A percentile compares a stretch with the other conserved stretches of the same genome.
phyloP scores from a whole-genome alignment of 2,329 filamentous ascomycete species.

The Albophoma yamanashiensis region DNA sequence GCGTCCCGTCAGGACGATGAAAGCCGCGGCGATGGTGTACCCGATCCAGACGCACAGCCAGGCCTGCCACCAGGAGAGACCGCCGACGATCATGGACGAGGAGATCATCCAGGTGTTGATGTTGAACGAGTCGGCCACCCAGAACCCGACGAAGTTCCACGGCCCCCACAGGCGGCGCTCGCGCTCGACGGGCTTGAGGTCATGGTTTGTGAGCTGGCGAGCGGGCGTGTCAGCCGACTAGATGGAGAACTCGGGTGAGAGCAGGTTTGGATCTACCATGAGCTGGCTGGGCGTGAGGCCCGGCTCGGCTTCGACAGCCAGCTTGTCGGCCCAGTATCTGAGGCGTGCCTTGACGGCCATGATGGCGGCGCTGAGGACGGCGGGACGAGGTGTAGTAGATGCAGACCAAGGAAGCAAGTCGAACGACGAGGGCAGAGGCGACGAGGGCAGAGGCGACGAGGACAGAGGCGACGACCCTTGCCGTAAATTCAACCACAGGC shows the following conservation, averaged over 20 bases:
- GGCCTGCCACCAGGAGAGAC: slow-evolving; percentile 85
- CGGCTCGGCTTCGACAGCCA: slow-evolving; percentile 65
- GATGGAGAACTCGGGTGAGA: slow-evolving; percentile 6
- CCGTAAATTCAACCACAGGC: neutral
- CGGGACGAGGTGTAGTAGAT: no score
- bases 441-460: neutral
- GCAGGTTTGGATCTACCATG: slow-evolving; percentile 40
- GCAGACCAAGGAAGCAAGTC: neutral
- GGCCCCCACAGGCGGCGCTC: slow-evolving; percentile 72
- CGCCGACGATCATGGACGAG: slow-evolving; percentile 66
- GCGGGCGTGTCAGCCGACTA: neutral
- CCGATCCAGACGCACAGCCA: slow-evolving; percentile 85
- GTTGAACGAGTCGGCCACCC: slow-evolving; percentile 78
- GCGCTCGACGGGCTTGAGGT: slow-evolving; percentile 72
- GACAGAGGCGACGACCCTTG: neutral
- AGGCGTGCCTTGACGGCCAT: slow-evolving; percentile 23
- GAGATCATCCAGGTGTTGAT: slow-evolving; percentile 95
- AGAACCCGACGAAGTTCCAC: slow-evolving; percentile 84
- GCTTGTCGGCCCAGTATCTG: slow-evolving; percentile 40
- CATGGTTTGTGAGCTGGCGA: slow-evolving; percentile 62
- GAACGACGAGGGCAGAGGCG: neutral
- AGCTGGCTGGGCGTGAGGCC: slow-evolving; percentile 70
- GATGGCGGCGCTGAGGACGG: neutral
- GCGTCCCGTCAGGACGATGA: slow-evolving; percentile 68
- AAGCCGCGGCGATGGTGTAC: slow-evolving; percentile 65